phyloP scores from a whole-genome alignment of 495 filamentous ascomycete genomes.

The Penicillium subrubescens region DNA sequence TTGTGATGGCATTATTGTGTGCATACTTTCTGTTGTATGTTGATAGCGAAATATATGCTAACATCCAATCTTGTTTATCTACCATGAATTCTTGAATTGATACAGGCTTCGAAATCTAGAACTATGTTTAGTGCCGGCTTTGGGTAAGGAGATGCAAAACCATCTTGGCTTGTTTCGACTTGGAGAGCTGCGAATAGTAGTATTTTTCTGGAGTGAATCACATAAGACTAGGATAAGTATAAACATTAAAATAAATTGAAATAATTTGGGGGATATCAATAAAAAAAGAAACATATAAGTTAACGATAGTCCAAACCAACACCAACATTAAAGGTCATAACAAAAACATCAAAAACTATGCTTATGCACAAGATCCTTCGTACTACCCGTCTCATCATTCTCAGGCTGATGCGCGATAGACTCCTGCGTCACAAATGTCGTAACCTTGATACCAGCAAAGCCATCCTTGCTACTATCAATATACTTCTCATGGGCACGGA shows the following conservation, averaged over 20 bases:
- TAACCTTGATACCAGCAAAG: constrained; percentile 34
- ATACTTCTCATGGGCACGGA: constrained; percentile 9
- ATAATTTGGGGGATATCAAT: neutral
- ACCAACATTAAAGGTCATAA: constrained; percentile 8
- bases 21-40: neutral
- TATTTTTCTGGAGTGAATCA: neutral
- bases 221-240: neutral
- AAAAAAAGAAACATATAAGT: neutral
- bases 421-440: constrained; percentile 36
- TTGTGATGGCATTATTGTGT: neutral
- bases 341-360: constrained; percentile 19
- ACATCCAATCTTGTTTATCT: too few species aligned
- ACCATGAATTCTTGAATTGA: too few species aligned
- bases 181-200: too few species aligned
- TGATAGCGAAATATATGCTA: neutral
- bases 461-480: neutral
- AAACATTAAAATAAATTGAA: neutral
- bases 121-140: too few species aligned
- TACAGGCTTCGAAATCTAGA: too few species aligned
- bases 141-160: too few species aligned
- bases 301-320: neutral
- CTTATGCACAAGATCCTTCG: constrained; percentile 30
- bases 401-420: constrained; percentile 8
- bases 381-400: constrained; percentile 30
- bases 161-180: too few species aligned